Evolutionary conservation across 345 rosid species (phyloP).

Genomic region (Rubroshorea leprosula): DNA sequence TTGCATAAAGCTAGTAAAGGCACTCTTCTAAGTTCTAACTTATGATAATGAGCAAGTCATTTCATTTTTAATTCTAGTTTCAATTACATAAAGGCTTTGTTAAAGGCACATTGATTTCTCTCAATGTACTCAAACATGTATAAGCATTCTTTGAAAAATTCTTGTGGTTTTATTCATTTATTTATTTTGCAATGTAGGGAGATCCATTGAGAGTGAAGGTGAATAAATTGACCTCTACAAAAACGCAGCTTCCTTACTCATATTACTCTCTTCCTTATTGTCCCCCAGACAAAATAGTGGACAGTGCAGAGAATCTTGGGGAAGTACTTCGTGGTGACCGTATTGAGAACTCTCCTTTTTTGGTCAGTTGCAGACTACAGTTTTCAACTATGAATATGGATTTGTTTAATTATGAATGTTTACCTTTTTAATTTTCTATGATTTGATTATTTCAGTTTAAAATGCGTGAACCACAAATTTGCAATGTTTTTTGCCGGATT

Average conservation of each 20-base stretch:
- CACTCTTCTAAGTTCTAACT: no score
- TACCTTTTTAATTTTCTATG: conserved; percentile 10
- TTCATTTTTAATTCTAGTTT: not conserved
- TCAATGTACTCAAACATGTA: not conserved
- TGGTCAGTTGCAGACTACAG: conserved; percentile 36
- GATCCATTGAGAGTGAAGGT: conserved; percentile 77
- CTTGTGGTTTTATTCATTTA: not conserved
- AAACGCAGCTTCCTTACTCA: conserved; percentile 91
- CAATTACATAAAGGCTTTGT: not conserved
- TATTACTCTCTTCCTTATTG: conserved; percentile 77
- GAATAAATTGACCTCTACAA: conserved; percentile 83
- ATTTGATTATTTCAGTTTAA: conserved; percentile 54
- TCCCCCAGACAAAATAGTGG: conserved; percentile 59
- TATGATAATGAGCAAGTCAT: not conserved
- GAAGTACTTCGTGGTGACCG: conserved; percentile 99
- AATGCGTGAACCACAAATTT: conserved; percentile 88
- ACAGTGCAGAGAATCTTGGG: conserved; percentile 95
- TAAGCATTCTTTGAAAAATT: no score
- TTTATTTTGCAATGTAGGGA: conserved; percentile 42
- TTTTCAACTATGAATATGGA: no score
- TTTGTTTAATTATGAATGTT: not conserved
- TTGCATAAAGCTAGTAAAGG: no score
- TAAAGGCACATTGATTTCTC: not conserved
- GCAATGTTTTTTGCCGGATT: conserved; percentile 51
- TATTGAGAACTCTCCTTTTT: conserved; percentile 80